Conservation (phyloP, 1,284 basidiomycete genomes). For the Irpex sp. region DNA sequence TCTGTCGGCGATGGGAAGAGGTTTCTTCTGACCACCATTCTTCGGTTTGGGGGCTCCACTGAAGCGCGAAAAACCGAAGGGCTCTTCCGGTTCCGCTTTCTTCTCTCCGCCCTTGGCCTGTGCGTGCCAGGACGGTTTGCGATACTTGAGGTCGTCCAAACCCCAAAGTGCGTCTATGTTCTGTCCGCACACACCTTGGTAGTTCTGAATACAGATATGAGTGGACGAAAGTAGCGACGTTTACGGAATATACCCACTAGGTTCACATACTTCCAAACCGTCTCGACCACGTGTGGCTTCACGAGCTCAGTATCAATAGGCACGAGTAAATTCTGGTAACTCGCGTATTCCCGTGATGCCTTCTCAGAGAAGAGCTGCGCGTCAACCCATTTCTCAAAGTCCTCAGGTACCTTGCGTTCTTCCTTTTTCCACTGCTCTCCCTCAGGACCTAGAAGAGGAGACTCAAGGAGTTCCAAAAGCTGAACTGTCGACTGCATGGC, state of each 20-base stretch:
- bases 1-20: conserved; percentile 43
- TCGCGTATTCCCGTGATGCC: conserved; percentile 46
- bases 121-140: conserved; percentile 58
- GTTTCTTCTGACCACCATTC: conserved; percentile 35
- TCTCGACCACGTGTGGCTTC: conserved; percentile 49
- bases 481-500: conserved; percentile 51
- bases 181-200: conserved; percentile 44
- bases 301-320: conserved; percentile 25
- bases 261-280: conserved; percentile 64
- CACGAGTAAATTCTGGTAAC: conserved; percentile 44
- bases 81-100: conserved; percentile 22
- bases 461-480: conserved; percentile 58
- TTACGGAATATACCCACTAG: conserved; percentile 35
- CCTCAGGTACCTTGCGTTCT: conserved; percentile 48
- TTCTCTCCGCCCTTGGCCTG: conserved; percentile 25
- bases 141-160: conserved; percentile 47
- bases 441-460: conserved; percentile 50
- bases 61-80: conserved; percentile 16
- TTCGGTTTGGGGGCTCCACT: conserved; percentile 10
- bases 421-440: conserved; percentile 46
- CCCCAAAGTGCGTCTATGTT: conserved; percentile 64
- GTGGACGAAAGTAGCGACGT: neutral
- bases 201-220: conserved; percentile 44
- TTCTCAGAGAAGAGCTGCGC: conserved; percentile 57
- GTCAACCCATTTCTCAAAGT: conserved; percentile 61